Conservation (phyloP, 108 stramenopile species). For the Pseudonitzschia pungens region DNA sequence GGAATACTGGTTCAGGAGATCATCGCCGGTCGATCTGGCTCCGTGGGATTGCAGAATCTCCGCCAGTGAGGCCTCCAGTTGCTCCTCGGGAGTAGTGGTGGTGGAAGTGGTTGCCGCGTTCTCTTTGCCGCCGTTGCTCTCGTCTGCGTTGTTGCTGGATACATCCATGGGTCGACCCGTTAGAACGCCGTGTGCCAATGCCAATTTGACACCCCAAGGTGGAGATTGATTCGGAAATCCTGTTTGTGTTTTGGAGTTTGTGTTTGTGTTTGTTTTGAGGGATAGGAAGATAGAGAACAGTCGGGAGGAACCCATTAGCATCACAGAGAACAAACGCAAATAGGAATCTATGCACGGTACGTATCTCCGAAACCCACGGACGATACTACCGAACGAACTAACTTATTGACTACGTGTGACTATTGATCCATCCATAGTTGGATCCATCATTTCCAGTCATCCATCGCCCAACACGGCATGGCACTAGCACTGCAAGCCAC, state of each 20-base stretch:
- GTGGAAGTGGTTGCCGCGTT: too few species aligned
- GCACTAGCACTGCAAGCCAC: too few species aligned
- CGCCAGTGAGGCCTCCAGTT: neutral
- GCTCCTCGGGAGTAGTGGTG: neutral
- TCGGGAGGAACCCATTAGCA: too few species aligned
- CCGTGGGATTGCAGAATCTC: slow-evolving; percentile 5
- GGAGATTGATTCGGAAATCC: slow-evolving; percentile 74
- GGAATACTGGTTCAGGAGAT: slow-evolving; percentile 71
- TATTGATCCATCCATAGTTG: too few species aligned
- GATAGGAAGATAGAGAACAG: too few species aligned
- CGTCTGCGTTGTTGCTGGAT: slow-evolving; percentile 5
- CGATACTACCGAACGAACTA: neutral
- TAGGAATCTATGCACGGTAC: too few species aligned
- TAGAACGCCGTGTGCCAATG: slow-evolving; percentile 56
- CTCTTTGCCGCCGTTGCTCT: too few species aligned
- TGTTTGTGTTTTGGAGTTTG: neutral
- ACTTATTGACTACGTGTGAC: too few species aligned
- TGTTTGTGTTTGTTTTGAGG: too few species aligned
- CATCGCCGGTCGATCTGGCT: slow-evolving; percentile 7
- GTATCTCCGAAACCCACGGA: too few species aligned
- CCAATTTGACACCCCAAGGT: slow-evolving; percentile 46
- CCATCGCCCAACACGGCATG: neutral
- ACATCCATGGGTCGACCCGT: slow-evolving; percentile 45
- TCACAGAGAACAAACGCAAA: too few species aligned
- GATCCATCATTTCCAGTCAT: neutral